Conservation (phyloP, 1,139 yeast genomes). For the Saccharomyces hybrid region DNA sequence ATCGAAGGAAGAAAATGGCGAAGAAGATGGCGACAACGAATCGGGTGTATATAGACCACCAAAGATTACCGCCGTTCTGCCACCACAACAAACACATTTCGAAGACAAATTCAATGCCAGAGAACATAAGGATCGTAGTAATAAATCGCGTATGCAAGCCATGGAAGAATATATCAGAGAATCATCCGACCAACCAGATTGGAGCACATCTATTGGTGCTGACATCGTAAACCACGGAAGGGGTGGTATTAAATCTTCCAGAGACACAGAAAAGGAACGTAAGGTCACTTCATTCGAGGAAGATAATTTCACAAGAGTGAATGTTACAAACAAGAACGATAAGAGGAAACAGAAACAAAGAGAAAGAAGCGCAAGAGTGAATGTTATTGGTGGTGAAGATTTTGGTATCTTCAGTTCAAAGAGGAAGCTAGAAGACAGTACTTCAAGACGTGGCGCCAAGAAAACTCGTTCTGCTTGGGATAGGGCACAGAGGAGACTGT, state of each 20-base stretch:
- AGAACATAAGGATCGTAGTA: conserved; percentile 34
- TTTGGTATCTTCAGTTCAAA: conserved; percentile 77
- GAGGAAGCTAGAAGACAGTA: conserved; percentile 39
- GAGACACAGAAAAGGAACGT: conserved; percentile 68
- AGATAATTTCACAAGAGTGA: conserved; percentile 78
- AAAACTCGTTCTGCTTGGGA: conserved; percentile 57
- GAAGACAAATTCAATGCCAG: conserved; percentile 35
- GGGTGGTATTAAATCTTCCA: conserved; percentile 76
- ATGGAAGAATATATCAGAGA: conserved; percentile 92
- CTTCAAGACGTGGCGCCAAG: conserved; percentile 41
- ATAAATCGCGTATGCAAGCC: conserved; percentile 64
- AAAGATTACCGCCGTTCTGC: conserved; percentile 74
- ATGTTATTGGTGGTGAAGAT: conserved; percentile 89
- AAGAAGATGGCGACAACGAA: conserved; percentile 16
- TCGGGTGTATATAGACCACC: conserved; percentile 77
- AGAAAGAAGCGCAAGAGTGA: conserved; percentile 48
- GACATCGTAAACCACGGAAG: conserved; percentile 83
- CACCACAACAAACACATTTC: conserved; percentile 42
- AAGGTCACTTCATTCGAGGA: conserved; percentile 84
- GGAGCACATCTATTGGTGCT: conserved; percentile 86
- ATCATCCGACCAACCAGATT: conserved; percentile 75
- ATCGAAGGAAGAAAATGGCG: conserved; percentile 21
- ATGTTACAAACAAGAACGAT: conserved; percentile 57
- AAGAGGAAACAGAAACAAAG: conserved; percentile 48
- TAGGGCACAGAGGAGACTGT: conserved; percentile 52